Percentiles rank a stretch among this genome's conserved stretches.
Conservation (phyloP, 2,329 filamentous ascomycete genomes). For the Hypoxylon sp. region DNA sequence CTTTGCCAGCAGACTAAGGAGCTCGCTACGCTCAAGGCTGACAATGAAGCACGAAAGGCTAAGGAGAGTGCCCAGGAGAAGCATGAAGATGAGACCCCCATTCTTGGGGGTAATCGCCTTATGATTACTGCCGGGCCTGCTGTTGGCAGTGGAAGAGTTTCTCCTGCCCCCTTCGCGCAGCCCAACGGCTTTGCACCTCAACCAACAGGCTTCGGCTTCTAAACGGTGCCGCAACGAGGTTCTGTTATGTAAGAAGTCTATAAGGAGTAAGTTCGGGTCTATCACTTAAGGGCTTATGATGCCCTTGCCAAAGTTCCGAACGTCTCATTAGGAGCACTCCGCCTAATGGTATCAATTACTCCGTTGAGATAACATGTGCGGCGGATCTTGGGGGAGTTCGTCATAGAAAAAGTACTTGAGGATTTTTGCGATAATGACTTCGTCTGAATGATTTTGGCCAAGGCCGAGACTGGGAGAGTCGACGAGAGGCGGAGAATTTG, state of each 20-base stretch:
- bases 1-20: slow-evolving; percentile 90
- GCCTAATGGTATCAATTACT: slow-evolving; percentile 21
- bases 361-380: slow-evolving; percentile 28
- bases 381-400: slow-evolving; percentile 44
- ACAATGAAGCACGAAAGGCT: slow-evolving; percentile 94
- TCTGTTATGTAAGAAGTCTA: slow-evolving; percentile 3
- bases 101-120: slow-evolving; percentile 87
- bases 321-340: slow-evolving; percentile 12
- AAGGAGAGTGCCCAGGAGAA: slow-evolving; percentile 81
- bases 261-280: slow-evolving; percentile 1
- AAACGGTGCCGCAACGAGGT: slow-evolving; percentile 49
- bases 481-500: slow-evolving; percentile 20
- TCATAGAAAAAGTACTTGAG: slow-evolving; percentile 43
- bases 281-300: slow-evolving; percentile 15
- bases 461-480: slow-evolving; percentile 24
- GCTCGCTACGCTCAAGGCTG: slow-evolving; percentile 87
- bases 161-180: slow-evolving; percentile 80
- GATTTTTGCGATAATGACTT: slow-evolving; percentile 48
- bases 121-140: slow-evolving; percentile 95
- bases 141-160: slow-evolving; percentile 64
- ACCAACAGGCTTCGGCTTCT: slow-evolving; percentile 82
- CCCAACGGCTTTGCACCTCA: slow-evolving; percentile 92
- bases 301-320: slow-evolving; percentile 15
- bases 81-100: slow-evolving; percentile 93
- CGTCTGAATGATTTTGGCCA: slow-evolving; percentile 39